Evolutionary conservation across 345 rosid species (phyloP).

Genomic region (Pseudoturritis turrita): DNA sequence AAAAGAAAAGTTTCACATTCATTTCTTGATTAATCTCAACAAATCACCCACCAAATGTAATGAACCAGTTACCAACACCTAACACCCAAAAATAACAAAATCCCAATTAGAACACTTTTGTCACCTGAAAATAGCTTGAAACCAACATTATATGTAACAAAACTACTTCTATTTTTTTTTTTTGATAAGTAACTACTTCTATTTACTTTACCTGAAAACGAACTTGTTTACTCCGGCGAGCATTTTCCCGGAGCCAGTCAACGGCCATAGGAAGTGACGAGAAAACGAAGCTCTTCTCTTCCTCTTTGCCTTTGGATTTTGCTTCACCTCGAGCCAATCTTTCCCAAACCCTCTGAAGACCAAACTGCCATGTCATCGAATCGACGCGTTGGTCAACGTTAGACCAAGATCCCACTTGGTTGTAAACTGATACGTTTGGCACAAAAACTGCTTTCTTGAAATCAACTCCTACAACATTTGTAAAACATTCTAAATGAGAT

Average conservation of each 20-base stretch:
- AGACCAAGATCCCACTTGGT: slow-evolving; percentile 72
- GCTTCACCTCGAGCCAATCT: slow-evolving; percentile 42
- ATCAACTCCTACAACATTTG: slow-evolving; percentile 50
- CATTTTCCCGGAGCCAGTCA: slow-evolving; percentile 81
- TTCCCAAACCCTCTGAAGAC: slow-evolving; percentile 82
- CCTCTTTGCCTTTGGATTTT: slow-evolving; percentile 30
- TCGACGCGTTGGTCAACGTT: slow-evolving; percentile 44
- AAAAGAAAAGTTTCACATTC: slow-evolving; percentile 21
- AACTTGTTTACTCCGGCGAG: slow-evolving; percentile 50
- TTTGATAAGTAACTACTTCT: too few relatives aligned
- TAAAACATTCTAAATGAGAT: background rate
- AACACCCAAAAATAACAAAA: slow-evolving; percentile 6
- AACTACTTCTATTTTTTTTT: background rate
- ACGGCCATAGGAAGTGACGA: slow-evolving; percentile 84
- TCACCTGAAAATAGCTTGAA: background rate
- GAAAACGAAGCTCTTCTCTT: slow-evolving; percentile 67
- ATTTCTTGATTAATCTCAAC: slow-evolving; percentile 65
- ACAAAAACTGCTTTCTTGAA: slow-evolving; percentile 91
- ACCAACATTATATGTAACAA: background rate
- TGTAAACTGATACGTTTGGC: slow-evolving; percentile 70
- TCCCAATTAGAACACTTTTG: background rate
- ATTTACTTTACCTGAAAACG: slow-evolving; percentile 60
- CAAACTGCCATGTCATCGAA: slow-evolving; percentile 65
- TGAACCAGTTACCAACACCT: slow-evolving; percentile 92
- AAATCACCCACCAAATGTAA: slow-evolving; percentile 93